Conservation (phyloP, 495 filamentous ascomycete species). For the Daldinia loculata region DNA sequence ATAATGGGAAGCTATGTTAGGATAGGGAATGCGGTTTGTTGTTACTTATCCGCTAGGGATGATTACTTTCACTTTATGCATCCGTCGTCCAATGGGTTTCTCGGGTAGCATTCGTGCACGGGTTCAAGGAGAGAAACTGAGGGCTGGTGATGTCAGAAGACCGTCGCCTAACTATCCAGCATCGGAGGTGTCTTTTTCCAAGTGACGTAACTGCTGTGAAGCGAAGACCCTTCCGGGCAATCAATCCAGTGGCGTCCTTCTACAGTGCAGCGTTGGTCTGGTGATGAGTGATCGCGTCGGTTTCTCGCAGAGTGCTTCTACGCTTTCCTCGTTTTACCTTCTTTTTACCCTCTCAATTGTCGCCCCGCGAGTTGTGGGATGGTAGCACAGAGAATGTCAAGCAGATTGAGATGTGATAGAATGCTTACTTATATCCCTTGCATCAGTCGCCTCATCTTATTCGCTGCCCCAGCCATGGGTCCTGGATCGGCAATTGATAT, state of each 20-base stretch:
- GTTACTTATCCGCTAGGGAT: constrained; percentile 5
- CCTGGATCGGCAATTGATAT: constrained; percentile 44
- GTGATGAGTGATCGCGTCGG: constrained; percentile 32
- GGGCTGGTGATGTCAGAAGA: constrained; percentile 38
- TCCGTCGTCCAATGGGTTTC: constrained; percentile 20
- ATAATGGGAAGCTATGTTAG: constrained; percentile 24
- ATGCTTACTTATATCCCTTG: constrained; percentile 41
- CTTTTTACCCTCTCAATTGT: constrained; percentile 15
- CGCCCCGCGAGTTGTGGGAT: constrained; percentile 31
- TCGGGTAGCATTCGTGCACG: constrained; percentile 11
- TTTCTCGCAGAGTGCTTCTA: constrained; percentile 34
- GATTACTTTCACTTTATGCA: constrained; percentile 20
- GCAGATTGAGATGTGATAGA: constrained; percentile 43
- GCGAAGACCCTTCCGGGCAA: constrained; percentile 29
- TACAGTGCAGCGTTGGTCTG: constrained; percentile 30
- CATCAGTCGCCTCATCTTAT: constrained; percentile 33
- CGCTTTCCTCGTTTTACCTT: background rate
- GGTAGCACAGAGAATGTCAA: constrained; percentile 38
- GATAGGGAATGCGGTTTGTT: constrained; percentile 24
- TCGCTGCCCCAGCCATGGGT: constrained; percentile 45
- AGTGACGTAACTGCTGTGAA: constrained; percentile 38
- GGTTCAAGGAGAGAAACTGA: constrained; percentile 18
- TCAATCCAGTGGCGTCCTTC: constrained; percentile 32
- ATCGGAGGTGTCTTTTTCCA: constrained; percentile 18
- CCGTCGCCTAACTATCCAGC: constrained; percentile 22